These are phyloP conservation scores for Huntiella abstrusa DNA, from an alignment of 2,329 filamentous ascomycete genomes.

Conservation along the genomic window DNA sequence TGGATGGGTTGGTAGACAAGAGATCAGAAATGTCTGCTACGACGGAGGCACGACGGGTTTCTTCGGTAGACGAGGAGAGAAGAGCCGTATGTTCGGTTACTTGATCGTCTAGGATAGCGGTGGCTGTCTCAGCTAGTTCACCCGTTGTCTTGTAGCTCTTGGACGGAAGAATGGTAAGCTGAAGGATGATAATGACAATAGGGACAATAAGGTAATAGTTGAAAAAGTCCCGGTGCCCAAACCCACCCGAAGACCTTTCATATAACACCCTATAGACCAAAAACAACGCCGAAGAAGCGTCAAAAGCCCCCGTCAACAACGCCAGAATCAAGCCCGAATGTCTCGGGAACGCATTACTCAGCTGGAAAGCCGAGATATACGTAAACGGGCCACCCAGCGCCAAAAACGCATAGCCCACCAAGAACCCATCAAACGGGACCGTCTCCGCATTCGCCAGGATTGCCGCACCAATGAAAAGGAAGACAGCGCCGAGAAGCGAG, in stretches of 20 bases:
- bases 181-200: conserved; percentile 41
- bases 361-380: conserved; percentile 68
- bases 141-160: conserved; percentile 72
- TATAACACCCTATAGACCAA: conserved; percentile 55
- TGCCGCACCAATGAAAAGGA: conserved; percentile 49
- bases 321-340: conserved; percentile 65
- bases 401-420: conserved; percentile 56
- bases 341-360: conserved; percentile 65
- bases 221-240: conserved; percentile 53
- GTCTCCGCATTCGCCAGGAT: conserved; percentile 50
- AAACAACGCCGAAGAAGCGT: conserved; percentile 64
- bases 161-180: conserved; percentile 53
- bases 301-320: conserved; percentile 63
- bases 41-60: conserved; percentile 43
- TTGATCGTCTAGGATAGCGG: conserved; percentile 30
- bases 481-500: conserved; percentile 49
- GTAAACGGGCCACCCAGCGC: conserved; percentile 65
- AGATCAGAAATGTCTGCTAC: conserved; percentile 56
- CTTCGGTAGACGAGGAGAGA: conserved; percentile 23
- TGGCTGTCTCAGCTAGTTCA: conserved; percentile 55
- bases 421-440: conserved; percentile 54
- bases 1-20: conserved; percentile 42
- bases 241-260: conserved; percentile 32
- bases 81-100: conserved; percentile 38
- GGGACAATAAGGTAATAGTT: conserved; percentile 54